A percentile compares a stretch with the other conserved stretches of the same genome.
Conservation (phyloP, 1,284 basidiomycete genomes). For the Boletus sp. region DNA sequence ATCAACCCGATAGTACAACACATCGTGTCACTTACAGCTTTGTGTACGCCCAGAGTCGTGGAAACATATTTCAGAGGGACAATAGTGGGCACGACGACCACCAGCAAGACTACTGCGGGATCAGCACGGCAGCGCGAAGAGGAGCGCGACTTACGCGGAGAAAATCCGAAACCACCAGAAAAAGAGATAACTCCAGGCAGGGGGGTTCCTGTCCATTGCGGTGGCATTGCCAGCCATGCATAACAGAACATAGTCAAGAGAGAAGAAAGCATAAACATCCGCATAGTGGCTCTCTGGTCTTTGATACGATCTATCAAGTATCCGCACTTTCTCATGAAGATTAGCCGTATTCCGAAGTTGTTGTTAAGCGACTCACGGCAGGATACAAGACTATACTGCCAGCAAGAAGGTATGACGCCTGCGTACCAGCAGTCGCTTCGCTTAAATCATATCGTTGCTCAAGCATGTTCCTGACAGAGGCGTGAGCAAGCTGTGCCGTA, state of each 20-base stretch:
- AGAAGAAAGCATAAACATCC: conserved; percentile 58
- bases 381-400: conserved; percentile 76
- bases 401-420: conserved; percentile 70
- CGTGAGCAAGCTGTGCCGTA: conserved; percentile 8
- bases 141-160: conserved; percentile 51
- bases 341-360: conserved; percentile 1
- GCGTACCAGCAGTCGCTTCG: conserved; percentile 57
- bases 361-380: conserved; percentile 39
- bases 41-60: conserved; percentile 75
- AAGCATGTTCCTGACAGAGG: conserved; percentile 59
- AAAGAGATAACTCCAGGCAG: conserved; percentile 62
- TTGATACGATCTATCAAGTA: conserved; percentile 57
- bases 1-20: neutral
- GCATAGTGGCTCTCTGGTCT: conserved; percentile 52
- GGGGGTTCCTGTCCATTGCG: conserved; percentile 51
- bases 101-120: conserved; percentile 54
- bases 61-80: conserved; percentile 70
- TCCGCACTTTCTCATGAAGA: conserved; percentile 45
- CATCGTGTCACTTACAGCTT: conserved; percentile 50
- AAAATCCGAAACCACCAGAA: conserved; percentile 68
- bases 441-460: conserved; percentile 61
- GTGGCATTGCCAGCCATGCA: conserved; percentile 62
- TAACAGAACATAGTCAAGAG: conserved; percentile 62
- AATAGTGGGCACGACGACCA: conserved; percentile 70
- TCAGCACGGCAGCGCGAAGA: conserved; percentile 2